These are phyloP conservation scores for Debaryomycetaceae sp. DNA, from an alignment of 1,139 yeast genomes.

Conservation along the genomic window DNA sequence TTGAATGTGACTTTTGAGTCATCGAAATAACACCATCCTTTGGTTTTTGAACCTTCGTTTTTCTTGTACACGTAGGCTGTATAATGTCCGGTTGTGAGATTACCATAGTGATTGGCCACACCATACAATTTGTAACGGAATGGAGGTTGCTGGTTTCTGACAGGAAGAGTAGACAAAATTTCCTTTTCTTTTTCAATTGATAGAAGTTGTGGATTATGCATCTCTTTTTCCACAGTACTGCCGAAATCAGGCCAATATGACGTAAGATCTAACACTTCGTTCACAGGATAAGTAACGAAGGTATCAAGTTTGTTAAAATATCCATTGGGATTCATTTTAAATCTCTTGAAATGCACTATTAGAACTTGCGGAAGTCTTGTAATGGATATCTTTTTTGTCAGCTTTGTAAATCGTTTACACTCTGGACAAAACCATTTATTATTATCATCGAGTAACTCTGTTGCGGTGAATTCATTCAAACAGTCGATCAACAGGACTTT, in stretches of 20 bases:
- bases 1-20: constrained; percentile 56
- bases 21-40: constrained; percentile 76
- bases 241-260: constrained; percentile 71
- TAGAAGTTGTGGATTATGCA: constrained; percentile 13
- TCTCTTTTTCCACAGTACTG: constrained; percentile 11
- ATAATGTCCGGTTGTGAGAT: constrained; percentile 85
- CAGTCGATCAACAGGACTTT: constrained; percentile 57
- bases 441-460: constrained; percentile 71
- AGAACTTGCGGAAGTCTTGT: constrained; percentile 72
- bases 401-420: constrained; percentile 65
- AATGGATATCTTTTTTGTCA: constrained; percentile 65
- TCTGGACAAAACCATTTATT: constrained; percentile 89
- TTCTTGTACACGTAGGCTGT: constrained; percentile 75
- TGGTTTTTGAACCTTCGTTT: constrained; percentile 28
- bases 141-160: constrained; percentile 76
- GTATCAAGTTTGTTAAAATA: constrained; percentile 59
- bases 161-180: constrained; percentile 53
- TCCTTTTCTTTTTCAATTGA: constrained; percentile 40
- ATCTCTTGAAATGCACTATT: constrained; percentile 77
- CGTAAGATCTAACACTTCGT: constrained; percentile 60
- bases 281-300: constrained; percentile 58
- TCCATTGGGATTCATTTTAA: constrained; percentile 49
- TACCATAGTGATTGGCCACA: constrained; percentile 87
- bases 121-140: constrained; percentile 76
- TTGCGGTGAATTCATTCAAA: constrained; percentile 62